phyloP scores from a whole-genome alignment of 1,139 yeast species.

The Wickerhamomyces sp. region DNA sequence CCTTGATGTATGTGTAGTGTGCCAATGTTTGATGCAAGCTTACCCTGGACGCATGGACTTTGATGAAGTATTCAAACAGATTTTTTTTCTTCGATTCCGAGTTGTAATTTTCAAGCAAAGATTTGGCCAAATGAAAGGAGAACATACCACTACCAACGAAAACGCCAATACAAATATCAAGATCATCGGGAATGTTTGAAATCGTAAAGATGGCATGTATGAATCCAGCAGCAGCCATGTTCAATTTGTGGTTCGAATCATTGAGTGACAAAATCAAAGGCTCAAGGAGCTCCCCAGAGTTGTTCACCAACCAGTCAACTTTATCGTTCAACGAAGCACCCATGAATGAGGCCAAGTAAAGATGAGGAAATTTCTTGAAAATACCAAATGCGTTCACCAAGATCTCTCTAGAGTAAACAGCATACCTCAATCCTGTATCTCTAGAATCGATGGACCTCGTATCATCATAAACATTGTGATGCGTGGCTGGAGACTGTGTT shows the following conservation, averaged over 20 bases:
- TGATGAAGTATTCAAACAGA: constrained; percentile 20
- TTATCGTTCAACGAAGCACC: constrained; percentile 17
- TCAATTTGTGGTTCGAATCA: constrained; percentile 20
- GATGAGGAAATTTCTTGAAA: constrained; percentile 22
- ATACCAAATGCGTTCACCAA: constrained; percentile 21
- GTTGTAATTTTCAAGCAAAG: constrained; percentile 12
- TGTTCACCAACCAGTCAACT: constrained; percentile 8
- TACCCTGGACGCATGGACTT: constrained; percentile 19
- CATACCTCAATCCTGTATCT: constrained; percentile 5
- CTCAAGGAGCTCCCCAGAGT: constrained; percentile 15
- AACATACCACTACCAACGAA: constrained; percentile 19
- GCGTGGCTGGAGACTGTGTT: constrained; percentile 1
- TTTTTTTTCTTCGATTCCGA: constrained; percentile 19
- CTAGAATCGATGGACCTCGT: constrained; percentile 13
- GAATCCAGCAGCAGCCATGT: constrained; percentile 18
- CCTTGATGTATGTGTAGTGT: constrained; percentile 15
- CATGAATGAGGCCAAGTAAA: constrained; percentile 16
- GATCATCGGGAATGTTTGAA: constrained; percentile 17
- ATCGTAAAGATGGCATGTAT: constrained; percentile 16
- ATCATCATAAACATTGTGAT: constrained; percentile 8
- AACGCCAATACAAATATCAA: constrained; percentile 18
- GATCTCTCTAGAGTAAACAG: constrained; percentile 22
- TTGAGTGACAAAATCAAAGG: constrained; percentile 23
- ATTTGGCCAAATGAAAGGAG: constrained; percentile 15
- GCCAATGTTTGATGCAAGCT: constrained; percentile 11